phyloP scores from a whole-genome alignment of 345 rosid genomes.

The Populus pruinosa region DNA sequence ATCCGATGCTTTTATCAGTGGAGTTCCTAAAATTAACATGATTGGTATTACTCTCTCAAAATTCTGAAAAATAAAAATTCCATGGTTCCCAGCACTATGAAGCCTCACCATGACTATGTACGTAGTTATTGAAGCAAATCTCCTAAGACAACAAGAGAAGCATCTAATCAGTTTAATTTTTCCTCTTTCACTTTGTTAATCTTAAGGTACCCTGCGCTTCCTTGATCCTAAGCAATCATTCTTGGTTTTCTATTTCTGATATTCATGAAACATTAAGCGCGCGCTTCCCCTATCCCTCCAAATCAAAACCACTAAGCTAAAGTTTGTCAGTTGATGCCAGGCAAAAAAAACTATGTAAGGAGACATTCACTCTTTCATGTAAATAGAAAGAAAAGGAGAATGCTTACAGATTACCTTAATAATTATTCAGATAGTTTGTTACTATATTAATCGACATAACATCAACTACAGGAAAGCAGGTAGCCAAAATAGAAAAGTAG shows the following conservation, averaged over 20 bases:
- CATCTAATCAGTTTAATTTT: background rate
- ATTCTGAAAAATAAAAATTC: background rate
- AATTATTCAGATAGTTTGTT: background rate
- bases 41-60: background rate
- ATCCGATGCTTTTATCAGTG: conserved; percentile 12
- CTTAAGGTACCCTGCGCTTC: background rate
- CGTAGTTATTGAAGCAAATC: background rate
- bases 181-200: background rate
- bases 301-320: background rate
- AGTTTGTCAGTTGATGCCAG: background rate
- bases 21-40: background rate
- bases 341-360: background rate
- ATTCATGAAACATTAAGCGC: conserved; percentile 2
- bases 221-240: conserved; percentile 4
- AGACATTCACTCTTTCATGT: background rate
- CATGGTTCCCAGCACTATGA: background rate
- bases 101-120: background rate
- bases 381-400: background rate
- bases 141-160: background rate
- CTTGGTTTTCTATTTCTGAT: background rate
- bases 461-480: conserved; percentile 5
- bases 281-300: background rate
- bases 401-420: background rate
- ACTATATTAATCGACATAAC: background rate
- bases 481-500: conserved; percentile 8